Evolutionary conservation across 768 basidiomycete genomes (phyloP), one percentile per base, ranked within the genome.

Genomic region (Suillus luteus): DNA sequence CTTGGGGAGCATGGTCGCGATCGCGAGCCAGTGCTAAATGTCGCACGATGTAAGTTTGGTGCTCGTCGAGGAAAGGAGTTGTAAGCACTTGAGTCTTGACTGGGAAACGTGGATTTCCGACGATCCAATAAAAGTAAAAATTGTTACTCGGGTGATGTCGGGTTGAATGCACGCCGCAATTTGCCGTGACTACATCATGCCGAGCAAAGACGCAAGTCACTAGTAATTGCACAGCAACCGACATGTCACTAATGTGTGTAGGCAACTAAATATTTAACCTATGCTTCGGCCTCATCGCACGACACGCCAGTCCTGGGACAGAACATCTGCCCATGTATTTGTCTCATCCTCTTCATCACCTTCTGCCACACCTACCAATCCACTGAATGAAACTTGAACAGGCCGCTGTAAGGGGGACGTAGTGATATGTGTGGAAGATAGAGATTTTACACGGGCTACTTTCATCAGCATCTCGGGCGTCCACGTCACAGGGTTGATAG

Each of bases 1-100:
- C 76, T 92, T 92, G 59, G 92, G 92, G 71, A 95, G 79, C 92
- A 94, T 94, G 24, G 68, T 70, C 59, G 68, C 65, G 41, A 65
- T 58, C 66, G 63, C 58, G 55, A 46, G 43, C 11, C 60, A 2
- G 44, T 12, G 63, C 19, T 63, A 35, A 61, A 8, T 17, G 38
- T 68, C 35, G 19, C 58, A 59, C 14, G 35, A 54, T 55, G 27
- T 40, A 38, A 22, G 27, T 40, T 59, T 60, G 44, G 58, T 37
- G 46, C 57, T 57, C 61, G 63, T n/a, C 55, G 43, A 15, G 11
- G 12, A 40, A 12, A 3, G 11, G 19, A 19, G 33, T 41, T 60
- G 22, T 54, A 43, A 24, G 52, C 48, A 61, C 27, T 27, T 2
- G 27, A 27, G 27, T 27, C 48, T 35, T 55, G 31, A 24, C 40